Conservation (phyloP, 1,139 yeast species). For the Zygosaccharomyces pseudobailii region DNA sequence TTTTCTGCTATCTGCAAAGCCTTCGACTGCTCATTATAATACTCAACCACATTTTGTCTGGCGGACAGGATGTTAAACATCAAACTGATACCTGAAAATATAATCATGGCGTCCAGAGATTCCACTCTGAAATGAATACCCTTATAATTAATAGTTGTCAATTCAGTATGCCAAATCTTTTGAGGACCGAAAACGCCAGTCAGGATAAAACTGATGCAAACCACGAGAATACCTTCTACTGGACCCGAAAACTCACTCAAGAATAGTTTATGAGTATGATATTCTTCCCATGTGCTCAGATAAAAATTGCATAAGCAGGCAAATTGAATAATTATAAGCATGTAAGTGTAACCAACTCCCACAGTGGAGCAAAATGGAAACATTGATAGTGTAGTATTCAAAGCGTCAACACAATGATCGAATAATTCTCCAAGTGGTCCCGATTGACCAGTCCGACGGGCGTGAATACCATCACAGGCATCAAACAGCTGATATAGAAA, state of each 20-base stretch:
- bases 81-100: slow-evolving; percentile 42
- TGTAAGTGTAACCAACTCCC: slow-evolving; percentile 65
- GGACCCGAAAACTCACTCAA: slow-evolving; percentile 86
- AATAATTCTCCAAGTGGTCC: slow-evolving; percentile 94
- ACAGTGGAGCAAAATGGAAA: slow-evolving; percentile 68
- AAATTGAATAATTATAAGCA: slow-evolving; percentile 64
- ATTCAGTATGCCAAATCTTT: slow-evolving; percentile 47
- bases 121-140: slow-evolving; percentile 18
- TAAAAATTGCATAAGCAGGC: slow-evolving; percentile 78
- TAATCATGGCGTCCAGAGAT: slow-evolving; percentile 25
- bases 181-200: slow-evolving; percentile 72
- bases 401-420: slow-evolving; percentile 90
- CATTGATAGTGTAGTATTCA: slow-evolving; percentile 78
- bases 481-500: slow-evolving; percentile 93
- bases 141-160: slow-evolving; percentile 20
- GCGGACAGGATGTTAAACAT: slow-evolving; percentile 72
- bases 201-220: slow-evolving; percentile 48
- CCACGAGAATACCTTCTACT: slow-evolving; percentile 82
- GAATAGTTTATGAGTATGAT: slow-evolving; percentile 79
- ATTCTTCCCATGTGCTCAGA: slow-evolving; percentile 94
- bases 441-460: slow-evolving; percentile 84
- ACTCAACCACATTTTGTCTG: slow-evolving; percentile 58
- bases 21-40: slow-evolving; percentile 39
- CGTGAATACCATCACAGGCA: slow-evolving; percentile 95
- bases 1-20: slow-evolving; percentile 19